Percentiles rank a stretch among this genome's conserved stretches.
These are phyloP conservation scores for Nepenthes mirabilis DNA, from an alignment of 148 eudicot species.

Conservation along the genomic window DNA sequence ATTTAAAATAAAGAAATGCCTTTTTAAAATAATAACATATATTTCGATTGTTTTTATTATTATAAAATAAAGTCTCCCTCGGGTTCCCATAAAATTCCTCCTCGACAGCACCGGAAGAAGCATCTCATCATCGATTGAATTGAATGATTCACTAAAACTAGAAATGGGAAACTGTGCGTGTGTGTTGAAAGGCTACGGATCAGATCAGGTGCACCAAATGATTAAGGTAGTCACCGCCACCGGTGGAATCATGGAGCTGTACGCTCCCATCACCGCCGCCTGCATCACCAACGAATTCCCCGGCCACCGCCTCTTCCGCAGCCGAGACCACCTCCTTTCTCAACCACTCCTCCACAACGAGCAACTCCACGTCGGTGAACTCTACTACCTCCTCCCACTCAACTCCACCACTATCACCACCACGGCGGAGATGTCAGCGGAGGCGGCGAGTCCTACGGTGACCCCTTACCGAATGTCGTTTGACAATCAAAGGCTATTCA, in stretches of 20 bases:
- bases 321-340: conserved; percentile 18
- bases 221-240: conserved; percentile 34
- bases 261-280: conserved; percentile 39
- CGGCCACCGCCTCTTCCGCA: conserved; percentile 27
- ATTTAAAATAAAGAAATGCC: too few relatives aligned
- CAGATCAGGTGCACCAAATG: conserved; percentile 9
- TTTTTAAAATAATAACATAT: too few relatives aligned
- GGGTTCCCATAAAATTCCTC: too few relatives aligned
- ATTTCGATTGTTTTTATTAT: too few relatives aligned
- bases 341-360: conserved; percentile 23
- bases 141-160: background rate
- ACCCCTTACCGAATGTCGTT: conserved; percentile 37
- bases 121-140: background rate
- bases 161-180: background rate
- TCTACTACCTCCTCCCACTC: conserved; percentile 38
- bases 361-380: conserved; percentile 19
- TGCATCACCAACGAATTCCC: conserved; percentile 44
- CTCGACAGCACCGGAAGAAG: too few relatives aligned
- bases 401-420: conserved; percentile 1
- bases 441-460: background rate
- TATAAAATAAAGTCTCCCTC: too few relatives aligned
- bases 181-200: background rate
- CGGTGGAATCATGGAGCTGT: conserved; percentile 49
- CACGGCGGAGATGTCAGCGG: background rate
- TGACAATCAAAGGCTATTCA: conserved; percentile 8